Evolutionary conservation across 805 yeast species (phyloP).

Genomic region (Yamadazyma ubonensis): DNA sequence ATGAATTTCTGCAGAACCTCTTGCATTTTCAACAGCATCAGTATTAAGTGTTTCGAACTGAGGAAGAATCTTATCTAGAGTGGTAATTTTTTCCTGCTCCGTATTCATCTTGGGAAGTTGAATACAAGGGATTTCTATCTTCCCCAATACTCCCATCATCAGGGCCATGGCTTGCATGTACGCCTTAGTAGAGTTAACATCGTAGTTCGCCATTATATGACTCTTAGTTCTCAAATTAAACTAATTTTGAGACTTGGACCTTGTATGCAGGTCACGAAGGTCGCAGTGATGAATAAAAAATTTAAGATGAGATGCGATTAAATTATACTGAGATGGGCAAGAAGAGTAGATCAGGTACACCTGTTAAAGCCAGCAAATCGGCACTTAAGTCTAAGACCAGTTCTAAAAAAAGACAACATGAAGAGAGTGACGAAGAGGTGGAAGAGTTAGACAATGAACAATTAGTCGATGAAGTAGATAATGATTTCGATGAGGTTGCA

Average conservation of each 20-base stretch:
- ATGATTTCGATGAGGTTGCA: constrained; percentile 58
- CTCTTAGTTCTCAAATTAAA: neutral
- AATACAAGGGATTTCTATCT: constrained; percentile 19
- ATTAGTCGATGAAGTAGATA: constrained; percentile 54
- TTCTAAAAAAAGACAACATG: constrained; percentile 4
- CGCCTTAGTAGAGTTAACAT: constrained; percentile 65
- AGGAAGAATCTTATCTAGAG: constrained; percentile 33
- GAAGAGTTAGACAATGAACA: constrained; percentile 36
- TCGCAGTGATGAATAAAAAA: constrained; percentile 6
- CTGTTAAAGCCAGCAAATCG: neutral
- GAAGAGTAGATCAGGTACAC: constrained; percentile 2
- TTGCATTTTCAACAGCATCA: constrained; percentile 20
- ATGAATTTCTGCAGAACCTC: constrained; percentile 5
- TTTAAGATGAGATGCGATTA: constrained; percentile 15
- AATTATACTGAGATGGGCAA: constrained; percentile 6
- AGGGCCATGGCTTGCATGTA: constrained; percentile 77
- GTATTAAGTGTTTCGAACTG: constrained; percentile 41
- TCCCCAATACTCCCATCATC: constrained; percentile 51
- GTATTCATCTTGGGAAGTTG: constrained; percentile 41
- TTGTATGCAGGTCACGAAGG: neutral
- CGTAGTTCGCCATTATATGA: constrained; percentile 35
- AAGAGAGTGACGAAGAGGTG: constrained; percentile 3
- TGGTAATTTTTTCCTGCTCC: constrained; percentile 26
- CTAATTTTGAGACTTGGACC: neutral
- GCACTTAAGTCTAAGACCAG: neutral